phyloP scores from a whole-genome alignment of 2,329 filamentous ascomycete genomes.

The Furcasterigmium sp. region DNA sequence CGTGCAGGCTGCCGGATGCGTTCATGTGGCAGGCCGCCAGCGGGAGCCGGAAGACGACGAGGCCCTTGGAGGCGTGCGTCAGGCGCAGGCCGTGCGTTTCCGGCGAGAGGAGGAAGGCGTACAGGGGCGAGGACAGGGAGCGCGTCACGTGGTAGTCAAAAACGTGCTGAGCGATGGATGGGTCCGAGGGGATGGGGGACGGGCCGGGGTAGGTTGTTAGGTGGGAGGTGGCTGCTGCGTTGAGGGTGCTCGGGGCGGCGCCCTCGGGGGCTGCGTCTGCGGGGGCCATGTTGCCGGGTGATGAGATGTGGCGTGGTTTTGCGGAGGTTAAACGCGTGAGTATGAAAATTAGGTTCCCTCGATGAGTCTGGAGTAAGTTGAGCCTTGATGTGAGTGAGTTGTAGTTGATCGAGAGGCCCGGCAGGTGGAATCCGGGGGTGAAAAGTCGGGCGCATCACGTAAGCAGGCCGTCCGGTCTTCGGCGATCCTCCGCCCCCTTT shows the following conservation, averaged over 20 bases:
- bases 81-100: slow-evolving; percentile 10
- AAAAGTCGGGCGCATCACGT: neutral
- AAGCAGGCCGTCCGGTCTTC: neutral
- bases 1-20: slow-evolving; percentile 56
- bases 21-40: slow-evolving; percentile 14
- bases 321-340: too few relatives aligned
- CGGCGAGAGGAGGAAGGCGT: slow-evolving; percentile 13
- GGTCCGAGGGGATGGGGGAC: slow-evolving; percentile 9
- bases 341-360: too few relatives aligned
- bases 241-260: too few relatives aligned
- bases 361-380: too few relatives aligned
- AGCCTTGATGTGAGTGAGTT: too few relatives aligned
- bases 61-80: slow-evolving; percentile 14
- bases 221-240: neutral
- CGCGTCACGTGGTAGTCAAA: slow-evolving; percentile 14
- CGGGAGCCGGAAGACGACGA: slow-evolving; percentile 12
- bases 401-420: too few relatives aligned
- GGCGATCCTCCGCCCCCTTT: too few relatives aligned
- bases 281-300: too few relatives aligned
- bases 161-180: slow-evolving; percentile 14
- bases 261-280: too few relatives aligned
- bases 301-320: too few relatives aligned
- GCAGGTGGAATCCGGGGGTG: neutral
- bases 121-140: slow-evolving; percentile 15
- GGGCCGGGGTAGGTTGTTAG: slow-evolving; percentile 1